Conservation (phyloP, 108 stramenopile genomes). For the Heterococcus sp. region DNA sequence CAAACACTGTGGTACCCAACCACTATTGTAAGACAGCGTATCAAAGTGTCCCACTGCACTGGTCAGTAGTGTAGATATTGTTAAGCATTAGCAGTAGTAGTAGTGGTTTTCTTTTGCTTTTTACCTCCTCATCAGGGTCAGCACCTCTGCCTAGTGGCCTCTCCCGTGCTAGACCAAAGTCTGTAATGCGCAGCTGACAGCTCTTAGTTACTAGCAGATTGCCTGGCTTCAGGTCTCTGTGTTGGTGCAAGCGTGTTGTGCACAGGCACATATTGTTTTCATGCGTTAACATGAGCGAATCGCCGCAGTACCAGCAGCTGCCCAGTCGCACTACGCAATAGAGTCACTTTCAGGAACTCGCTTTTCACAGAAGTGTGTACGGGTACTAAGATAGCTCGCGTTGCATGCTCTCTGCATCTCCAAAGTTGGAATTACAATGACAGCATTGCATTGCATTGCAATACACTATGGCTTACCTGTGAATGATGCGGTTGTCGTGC, state of each 20-base stretch:
- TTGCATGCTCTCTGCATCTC: too few species aligned
- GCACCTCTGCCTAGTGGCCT: conserved; percentile 40
- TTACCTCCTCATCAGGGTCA: conserved; percentile 28
- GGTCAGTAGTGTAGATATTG: too few species aligned
- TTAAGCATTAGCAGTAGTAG: too few species aligned
- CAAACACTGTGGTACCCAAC: too few species aligned
- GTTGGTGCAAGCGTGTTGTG: conserved; percentile 20
- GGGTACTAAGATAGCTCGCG: too few species aligned
- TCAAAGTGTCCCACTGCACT: too few species aligned
- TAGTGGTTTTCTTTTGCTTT: too few species aligned
- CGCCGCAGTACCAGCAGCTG: conserved; percentile 12
- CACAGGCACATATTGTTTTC: conserved; percentile 65
- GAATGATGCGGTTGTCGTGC: conserved; percentile 55
- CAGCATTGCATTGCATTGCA: background rate
- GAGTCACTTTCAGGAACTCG: too few species aligned
- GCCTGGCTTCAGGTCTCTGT: conserved; percentile 55
- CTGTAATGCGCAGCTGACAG: conserved; percentile 62
- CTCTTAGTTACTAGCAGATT: conserved; percentile 62
- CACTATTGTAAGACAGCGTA: too few species aligned
- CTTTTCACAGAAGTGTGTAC: too few species aligned
- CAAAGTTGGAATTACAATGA: background rate
- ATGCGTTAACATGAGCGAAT: conserved; percentile 14
- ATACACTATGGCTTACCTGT: conserved; percentile 39
- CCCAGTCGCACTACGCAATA: too few species aligned
- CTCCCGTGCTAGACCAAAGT: conserved; percentile 58